phyloP scores from a whole-genome alignment of 2,329 filamentous ascomycete genomes.

The Aspergillus fumigatus region DNA sequence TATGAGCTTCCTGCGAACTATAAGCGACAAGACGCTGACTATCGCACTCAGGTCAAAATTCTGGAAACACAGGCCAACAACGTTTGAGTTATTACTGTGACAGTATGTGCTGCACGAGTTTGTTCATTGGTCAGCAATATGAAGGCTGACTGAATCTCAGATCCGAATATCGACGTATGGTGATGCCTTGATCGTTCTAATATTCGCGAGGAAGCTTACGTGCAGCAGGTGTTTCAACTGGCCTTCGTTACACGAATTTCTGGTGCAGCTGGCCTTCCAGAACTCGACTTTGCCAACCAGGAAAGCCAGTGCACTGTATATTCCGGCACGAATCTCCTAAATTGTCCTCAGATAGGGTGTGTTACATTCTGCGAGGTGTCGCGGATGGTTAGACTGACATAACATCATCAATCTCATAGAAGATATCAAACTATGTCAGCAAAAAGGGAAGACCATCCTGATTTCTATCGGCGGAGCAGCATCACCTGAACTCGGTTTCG shows the following conservation, averaged over 20 bases:
- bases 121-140: not conserved
- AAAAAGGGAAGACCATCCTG: conserved; percentile 63
- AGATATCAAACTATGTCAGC: conserved; percentile 58
- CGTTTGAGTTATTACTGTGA: conserved; percentile 56
- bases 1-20: not conserved
- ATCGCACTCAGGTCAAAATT: conserved; percentile 54
- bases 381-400: not conserved
- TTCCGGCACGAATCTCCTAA: conserved; percentile 51
- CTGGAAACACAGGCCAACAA: conserved; percentile 46
- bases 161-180: not conserved
- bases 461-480: conserved; percentile 70
- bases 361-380: conserved; percentile 17
- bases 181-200: not conserved
- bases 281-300: conserved; percentile 62
- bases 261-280: conserved; percentile 45
- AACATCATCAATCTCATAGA: conserved; percentile 20
- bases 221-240: conserved; percentile 56
- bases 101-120: conserved; percentile 40
- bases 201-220: conserved; percentile 23
- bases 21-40: not conserved
- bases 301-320: conserved; percentile 59
- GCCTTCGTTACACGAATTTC: conserved; percentile 59
- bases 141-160: not conserved
- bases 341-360: conserved; percentile 63
- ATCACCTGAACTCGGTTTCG: conserved; percentile 65